Conservation (phyloP, 2,329 filamentous ascomycete species). For the Aschersonia sp. region DNA sequence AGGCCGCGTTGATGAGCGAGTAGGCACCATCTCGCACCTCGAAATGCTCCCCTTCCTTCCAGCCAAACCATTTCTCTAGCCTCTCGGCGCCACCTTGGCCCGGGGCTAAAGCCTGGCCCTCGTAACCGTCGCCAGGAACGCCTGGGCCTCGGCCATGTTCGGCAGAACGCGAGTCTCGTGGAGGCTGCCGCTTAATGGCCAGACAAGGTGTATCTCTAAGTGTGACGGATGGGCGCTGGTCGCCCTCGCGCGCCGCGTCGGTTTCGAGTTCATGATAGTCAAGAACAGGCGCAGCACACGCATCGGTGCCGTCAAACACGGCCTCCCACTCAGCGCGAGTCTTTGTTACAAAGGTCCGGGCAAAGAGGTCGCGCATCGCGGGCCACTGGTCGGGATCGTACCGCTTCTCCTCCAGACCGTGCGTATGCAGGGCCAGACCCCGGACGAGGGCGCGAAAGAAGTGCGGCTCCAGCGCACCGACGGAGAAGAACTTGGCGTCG, state of each 20-base stretch:
- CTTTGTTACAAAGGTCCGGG: constrained; percentile 49
- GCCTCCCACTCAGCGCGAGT: constrained; percentile 69
- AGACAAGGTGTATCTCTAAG: constrained; percentile 55
- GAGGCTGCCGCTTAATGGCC: constrained; percentile 35
- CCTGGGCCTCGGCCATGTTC: constrained; percentile 50
- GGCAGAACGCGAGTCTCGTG: constrained; percentile 15
- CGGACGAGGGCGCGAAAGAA: constrained; percentile 61
- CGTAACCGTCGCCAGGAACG: constrained; percentile 54
- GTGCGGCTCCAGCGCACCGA: constrained; percentile 81
- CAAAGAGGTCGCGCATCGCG: constrained; percentile 46
- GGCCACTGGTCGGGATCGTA: constrained; percentile 54
- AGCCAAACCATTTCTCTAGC: constrained; percentile 61
- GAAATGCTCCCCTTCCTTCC: constrained; percentile 59
- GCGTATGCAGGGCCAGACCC: constrained; percentile 45
- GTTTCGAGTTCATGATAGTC: constrained; percentile 56
- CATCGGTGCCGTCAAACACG: constrained; percentile 82
- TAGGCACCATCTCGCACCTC: constrained; percentile 49
- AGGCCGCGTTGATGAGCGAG: constrained; percentile 23
- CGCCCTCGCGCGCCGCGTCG: constrained; percentile 36
- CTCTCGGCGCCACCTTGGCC: constrained; percentile 61
- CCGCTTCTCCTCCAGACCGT: constrained; percentile 36
- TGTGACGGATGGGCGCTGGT: constrained; percentile 57
- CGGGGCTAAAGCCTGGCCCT: constrained; percentile 39
- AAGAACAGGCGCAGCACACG: constrained; percentile 81
- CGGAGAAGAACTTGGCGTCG: constrained; percentile 67